Base-by-base conservation (phyloP, 164 flowering plant species). In the Chimonanthus salicifolius region DNA sequence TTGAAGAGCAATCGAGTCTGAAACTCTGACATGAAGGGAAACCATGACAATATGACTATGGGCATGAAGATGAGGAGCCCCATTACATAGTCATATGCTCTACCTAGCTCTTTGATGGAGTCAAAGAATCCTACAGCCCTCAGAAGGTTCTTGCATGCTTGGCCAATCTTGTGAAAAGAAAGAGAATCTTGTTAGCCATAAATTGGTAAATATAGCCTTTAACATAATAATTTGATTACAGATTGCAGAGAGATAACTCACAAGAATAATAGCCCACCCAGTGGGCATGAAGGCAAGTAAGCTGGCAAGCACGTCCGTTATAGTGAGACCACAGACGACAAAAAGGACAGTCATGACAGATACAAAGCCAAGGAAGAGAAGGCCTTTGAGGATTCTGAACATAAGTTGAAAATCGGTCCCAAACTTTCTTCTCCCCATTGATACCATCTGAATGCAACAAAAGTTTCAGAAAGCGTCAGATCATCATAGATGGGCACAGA, bases 1-100 rank as follows among this genome's bases (percentile, higher is more conserved):
- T 96, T 96, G 83, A 96, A 96, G 76, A 96, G 94, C 72, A 96
- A 78, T 13, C 98, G 88, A 0, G 97, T 89, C 76, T 96, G 99
- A 83, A 96, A 92, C 79, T 96, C 98, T 0, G 97, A 87, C 3
- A 96, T 88, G 49, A 96, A 96, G 2, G 97, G 97, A 80, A 96
- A 96, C 98, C 98, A 96, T 51, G 99, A 92, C 21, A 94, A 64
- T 48, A 94, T 78, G 50, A 89, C 99, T 33, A 89, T 82, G 11
- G 99, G 99, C 87, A 78, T 83, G 88, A 92, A 92, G 63, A 96
- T 76, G 7, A 94, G 1, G 47, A 94, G 60, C 51, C 97, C 98
- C 97, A 96, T 94, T 54, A 92, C 77, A 72, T 86, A 91, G 75
- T 96, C 99, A 62, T 92, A 96, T 5, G 89, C 91, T 74, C 97